A percentile compares a stretch with the other conserved stretches of the same genome.
phyloP scores from a whole-genome alignment of 2,329 filamentous ascomycete species.

The Trichoderma hamatum region DNA sequence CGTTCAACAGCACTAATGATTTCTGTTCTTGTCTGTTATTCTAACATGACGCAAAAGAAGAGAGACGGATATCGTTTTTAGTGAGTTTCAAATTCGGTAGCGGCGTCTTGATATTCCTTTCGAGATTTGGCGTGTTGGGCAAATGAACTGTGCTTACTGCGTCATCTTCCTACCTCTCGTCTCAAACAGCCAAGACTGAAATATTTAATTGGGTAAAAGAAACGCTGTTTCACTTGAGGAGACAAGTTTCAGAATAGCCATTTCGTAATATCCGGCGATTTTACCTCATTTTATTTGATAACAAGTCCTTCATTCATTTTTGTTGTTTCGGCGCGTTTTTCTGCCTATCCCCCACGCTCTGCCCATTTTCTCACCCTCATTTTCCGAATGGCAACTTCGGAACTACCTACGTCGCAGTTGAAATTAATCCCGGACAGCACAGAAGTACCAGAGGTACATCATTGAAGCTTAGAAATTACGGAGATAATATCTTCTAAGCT shows the following conservation, averaged over 20 bases:
- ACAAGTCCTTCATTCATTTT: not conserved
- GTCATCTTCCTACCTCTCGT: not conserved
- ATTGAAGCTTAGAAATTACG: not conserved
- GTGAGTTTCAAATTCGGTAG: not conserved
- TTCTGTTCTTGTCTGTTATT: not conserved
- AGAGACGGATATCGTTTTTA: not conserved
- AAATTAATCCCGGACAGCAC: not conserved
- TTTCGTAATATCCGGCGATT: not conserved
- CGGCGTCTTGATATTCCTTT: not conserved
- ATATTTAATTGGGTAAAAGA: not conserved
- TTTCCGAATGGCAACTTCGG: not conserved
- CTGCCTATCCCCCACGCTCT: not conserved
- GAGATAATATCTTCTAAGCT: not conserved
- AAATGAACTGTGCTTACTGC: not conserved
- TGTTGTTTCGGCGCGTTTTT: not conserved
- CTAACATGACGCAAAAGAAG: not conserved
- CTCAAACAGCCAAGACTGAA: not conserved
- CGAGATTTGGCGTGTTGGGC: not conserved
- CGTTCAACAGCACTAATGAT: not conserved
- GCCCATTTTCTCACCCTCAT: not conserved
- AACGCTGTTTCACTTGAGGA: not conserved
- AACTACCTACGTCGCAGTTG: not conserved
- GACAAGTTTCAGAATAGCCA: not conserved
- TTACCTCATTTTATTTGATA: not conserved
- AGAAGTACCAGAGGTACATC: not conserved